phyloP scores from a whole-genome alignment of 306 rosid species.

The Acacia confusa region DNA sequence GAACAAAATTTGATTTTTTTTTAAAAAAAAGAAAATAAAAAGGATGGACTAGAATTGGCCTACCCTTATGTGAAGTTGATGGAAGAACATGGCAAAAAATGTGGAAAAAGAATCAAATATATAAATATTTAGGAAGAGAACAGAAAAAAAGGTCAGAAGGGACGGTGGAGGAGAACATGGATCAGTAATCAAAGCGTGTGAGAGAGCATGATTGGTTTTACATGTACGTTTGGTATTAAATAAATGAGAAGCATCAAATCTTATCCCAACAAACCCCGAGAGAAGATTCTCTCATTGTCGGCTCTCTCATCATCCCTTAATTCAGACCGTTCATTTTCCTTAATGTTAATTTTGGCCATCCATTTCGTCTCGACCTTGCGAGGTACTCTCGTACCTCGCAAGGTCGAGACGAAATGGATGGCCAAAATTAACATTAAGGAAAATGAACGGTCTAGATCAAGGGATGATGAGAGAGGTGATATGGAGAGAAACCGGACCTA shows the following conservation, averaged over 20 bases:
- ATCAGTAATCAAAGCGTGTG: slow-evolving; percentile 6
- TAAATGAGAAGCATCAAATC: slow-evolving; percentile 6
- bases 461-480: too few relatives aligned
- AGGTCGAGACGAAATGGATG: too few relatives aligned
- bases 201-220: not conserved
- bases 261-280: slow-evolving; percentile 31
- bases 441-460: too few relatives aligned
- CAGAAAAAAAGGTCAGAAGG: not conserved
- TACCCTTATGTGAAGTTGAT: not conserved
- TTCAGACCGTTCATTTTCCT: too few relatives aligned
- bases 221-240: not conserved
- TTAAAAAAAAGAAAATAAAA: not conserved
- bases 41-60: not conserved
- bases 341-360: too few relatives aligned
- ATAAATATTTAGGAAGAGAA: not conserved
- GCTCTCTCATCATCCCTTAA: too few relatives aligned
- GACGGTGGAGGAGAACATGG: not conserved
- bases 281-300: too few relatives aligned
- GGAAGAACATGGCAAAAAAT: not conserved
- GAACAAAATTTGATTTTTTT: not conserved
- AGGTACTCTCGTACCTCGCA: too few relatives aligned
- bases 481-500: too few relatives aligned
- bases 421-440: too few relatives aligned
- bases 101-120: not conserved
- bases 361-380: too few relatives aligned